Evolutionary conservation across 2,329 filamentous ascomycete species (phyloP).

Genomic region (Colletotrichum tofieldiae): DNA sequence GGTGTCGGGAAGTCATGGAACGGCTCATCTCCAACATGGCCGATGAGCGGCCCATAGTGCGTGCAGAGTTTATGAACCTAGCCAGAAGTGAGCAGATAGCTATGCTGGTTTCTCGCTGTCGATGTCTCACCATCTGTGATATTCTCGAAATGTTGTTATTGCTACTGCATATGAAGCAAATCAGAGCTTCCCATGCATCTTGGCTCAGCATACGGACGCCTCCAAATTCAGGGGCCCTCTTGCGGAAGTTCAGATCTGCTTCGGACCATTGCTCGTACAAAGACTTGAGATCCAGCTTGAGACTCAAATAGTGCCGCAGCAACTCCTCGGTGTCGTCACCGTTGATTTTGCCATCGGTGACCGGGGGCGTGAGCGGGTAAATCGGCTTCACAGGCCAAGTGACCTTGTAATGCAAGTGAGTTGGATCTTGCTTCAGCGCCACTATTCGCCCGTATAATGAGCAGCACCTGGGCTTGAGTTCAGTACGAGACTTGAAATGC

Average conservation of each 20-base stretch:
- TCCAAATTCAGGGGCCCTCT: slow-evolving; percentile 87
- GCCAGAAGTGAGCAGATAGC: background rate
- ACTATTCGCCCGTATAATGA: slow-evolving; percentile 88
- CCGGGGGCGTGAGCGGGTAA: slow-evolving; percentile 37
- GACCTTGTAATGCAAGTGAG: slow-evolving; percentile 84
- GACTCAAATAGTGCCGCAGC: slow-evolving; percentile 88
- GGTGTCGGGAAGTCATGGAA: slow-evolving; percentile 93
- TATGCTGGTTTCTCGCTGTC: background rate
- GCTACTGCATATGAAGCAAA: slow-evolving; percentile 98
- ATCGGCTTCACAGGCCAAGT: slow-evolving; percentile 66
- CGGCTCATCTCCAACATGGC: slow-evolving; percentile 75
- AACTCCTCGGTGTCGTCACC: slow-evolving; percentile 82
- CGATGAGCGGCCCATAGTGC: slow-evolving; percentile 86
- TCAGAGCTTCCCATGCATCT: slow-evolving; percentile 94
- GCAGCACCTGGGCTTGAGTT: slow-evolving; percentile 73
- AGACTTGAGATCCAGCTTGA: slow-evolving; percentile 80
- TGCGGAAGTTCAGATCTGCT: slow-evolving; percentile 89
- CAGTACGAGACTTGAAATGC: background rate
- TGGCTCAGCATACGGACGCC: slow-evolving; percentile 94
- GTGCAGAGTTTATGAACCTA: slow-evolving; percentile 88
- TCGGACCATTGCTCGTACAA: slow-evolving; percentile 92
- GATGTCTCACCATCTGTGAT: slow-evolving; percentile 83
- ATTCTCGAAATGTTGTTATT: slow-evolving; percentile 99
- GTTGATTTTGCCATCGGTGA: slow-evolving; percentile 45
- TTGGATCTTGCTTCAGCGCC: slow-evolving; percentile 85